Base-by-base conservation (phyloP, 1,284 basidiomycete species). In the Sphaerobolus stellatus region DNA sequence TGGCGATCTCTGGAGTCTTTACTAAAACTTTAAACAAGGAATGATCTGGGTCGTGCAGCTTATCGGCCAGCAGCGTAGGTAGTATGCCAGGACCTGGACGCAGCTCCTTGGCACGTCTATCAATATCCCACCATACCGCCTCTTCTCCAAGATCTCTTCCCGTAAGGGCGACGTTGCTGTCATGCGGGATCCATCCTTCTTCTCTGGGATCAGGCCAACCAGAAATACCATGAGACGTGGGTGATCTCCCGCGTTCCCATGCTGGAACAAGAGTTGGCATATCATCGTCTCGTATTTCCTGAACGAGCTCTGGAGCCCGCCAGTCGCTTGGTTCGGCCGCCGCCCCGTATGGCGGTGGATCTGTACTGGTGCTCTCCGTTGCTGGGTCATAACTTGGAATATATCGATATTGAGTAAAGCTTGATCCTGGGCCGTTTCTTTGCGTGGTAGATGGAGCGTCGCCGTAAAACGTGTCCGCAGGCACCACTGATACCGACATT, bases 81-180 rank as follows among this genome's bases (percentile, higher is more conserved):
- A 90, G 72, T 44, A 88, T 75, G 20, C 88, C 88, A 1, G 77
- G 75, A 11, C 88, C 88, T 0, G 88, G 88, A 27, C 86, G 78
- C 40, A 68, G 62, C 60, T 68, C 60, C 46, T 54, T 66, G 44
- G 70, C 71, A 33, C 79, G 75, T 22, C 74, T 62, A 11, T 73
- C 71, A 3, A 72, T 60, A 64, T 87, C 79, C 81, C 83, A 90
- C 88, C 88, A 90, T 41, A 73, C 70, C 22, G 67, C 66, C 68
- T 90, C 88, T 64, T 88, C 83, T 3, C 72, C n/a, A 13, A 30
- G 7, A 25, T 58, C 53, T 13, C 61, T 41, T 28, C 61, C 58
- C 41, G 59, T 57, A 20, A 61, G 61, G 9, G 20, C 44, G 46
- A 45, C n/a, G 27, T 18, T 29, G 33, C 22, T 16, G 1, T 3